Conservation (phyloP, 108 stramenopile genomes). For the Cylindrotheca closterium region DNA sequence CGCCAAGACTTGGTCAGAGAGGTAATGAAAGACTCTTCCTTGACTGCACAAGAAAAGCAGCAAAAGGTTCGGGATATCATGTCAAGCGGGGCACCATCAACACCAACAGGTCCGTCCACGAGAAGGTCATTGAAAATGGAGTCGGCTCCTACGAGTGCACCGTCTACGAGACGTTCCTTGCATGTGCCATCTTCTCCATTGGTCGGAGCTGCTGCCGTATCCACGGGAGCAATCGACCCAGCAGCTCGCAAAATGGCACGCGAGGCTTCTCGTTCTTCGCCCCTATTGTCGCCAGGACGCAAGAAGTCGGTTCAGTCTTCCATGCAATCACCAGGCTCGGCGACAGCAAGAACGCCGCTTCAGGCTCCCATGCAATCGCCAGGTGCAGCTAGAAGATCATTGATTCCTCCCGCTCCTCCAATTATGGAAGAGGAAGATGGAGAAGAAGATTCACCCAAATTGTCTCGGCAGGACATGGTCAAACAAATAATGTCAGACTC, state of each 20-base stretch:
- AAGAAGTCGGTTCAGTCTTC: too few relatives aligned
- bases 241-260: not conserved
- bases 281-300: too few relatives aligned
- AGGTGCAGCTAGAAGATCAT: too few relatives aligned
- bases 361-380: too few relatives aligned
- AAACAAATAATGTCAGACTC: constrained; percentile 23
- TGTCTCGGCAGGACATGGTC: constrained; percentile 6
- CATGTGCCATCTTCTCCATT: not conserved
- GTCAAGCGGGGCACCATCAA: not conserved
- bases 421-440: too few relatives aligned
- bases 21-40: not conserved
- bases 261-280: too few relatives aligned
- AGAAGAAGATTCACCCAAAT: too few relatives aligned
- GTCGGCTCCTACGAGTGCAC: not conserved
- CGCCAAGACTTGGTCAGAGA: not conserved
- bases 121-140: not conserved
- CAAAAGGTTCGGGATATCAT: not conserved
- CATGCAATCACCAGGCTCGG: too few relatives aligned
- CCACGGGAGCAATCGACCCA: not conserved
- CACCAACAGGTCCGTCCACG: not conserved
- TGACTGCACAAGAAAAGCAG: not conserved
- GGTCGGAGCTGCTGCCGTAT: constrained; percentile 7
- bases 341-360: too few relatives aligned
- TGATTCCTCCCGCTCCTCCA: too few relatives aligned
- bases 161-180: not conserved